Evolutionary conservation across 2,329 filamentous ascomycete genomes (phyloP), one percentile per base, ranked within the genome.

Genomic region (Hirsutella rhossiliensis): DNA sequence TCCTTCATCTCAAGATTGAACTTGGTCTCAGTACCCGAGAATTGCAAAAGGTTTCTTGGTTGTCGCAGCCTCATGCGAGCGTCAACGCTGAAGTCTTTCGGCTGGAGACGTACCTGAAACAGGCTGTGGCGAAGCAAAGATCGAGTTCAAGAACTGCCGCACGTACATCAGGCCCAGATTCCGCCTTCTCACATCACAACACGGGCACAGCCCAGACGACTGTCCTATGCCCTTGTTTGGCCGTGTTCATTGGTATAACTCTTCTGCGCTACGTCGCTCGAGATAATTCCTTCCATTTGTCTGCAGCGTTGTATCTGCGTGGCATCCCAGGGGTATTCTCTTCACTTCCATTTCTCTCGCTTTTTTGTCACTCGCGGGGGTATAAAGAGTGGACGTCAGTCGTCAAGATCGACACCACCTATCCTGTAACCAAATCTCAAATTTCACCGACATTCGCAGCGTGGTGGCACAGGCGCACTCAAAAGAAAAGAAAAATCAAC

Each of bases 311-410:
- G 45, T 52, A 53, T 48, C 53, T 45, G 43, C 44, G 50, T 47
- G 42, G 49, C 32, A 47, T 54, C 54, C 52, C 48, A 53, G 52
- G 59, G 61, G 59, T 63, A 63, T 63, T 58, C 53, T 59, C 49
- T 47, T 53, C 46, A 52, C 53, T 56, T 52, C 51, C 59, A 53
- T 48, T 47, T 57, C 49, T 52, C 53, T 49, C 54, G 54, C n/a
- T n/a, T 52, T 57, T 56, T 54, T 52, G 49, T 54, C 50, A 48
- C 56, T 50, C 52, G 52, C 51, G 50, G 56, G 60, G 60, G 61
- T 63, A 61, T 63, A 62, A 55, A 50, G 54, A 56, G 53, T 54
- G 54, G 50, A 53, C 54, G 52, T 57, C 56, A 57, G 48, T 59
- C 60, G 54, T 62, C 54, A 61, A 59, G 56, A 59, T 45, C 32